Percentiles rank a stretch among this genome's conserved stretches.
These are phyloP conservation scores for Mallotus japonicus DNA, from an alignment of 441 rosid species.

Conservation along the genomic window DNA sequence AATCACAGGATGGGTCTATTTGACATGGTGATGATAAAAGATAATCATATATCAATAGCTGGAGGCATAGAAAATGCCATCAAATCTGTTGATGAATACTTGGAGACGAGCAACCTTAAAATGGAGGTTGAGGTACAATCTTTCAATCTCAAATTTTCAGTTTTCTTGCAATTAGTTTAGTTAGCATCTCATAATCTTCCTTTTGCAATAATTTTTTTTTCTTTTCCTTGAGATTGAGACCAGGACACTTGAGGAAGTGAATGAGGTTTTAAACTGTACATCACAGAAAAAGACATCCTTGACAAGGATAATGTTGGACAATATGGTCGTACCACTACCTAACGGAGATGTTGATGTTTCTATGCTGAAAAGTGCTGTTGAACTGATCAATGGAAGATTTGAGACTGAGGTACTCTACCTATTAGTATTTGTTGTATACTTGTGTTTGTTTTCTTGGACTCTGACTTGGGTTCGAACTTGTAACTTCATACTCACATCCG, in stretches of 20 bases:
- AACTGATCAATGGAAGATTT: constrained; percentile 60
- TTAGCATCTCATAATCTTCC: background rate
- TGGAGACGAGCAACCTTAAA: constrained; percentile 57
- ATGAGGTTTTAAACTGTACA: constrained; percentile 60
- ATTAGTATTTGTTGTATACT: background rate
- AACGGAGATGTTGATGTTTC: constrained; percentile 81
- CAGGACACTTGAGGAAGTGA: constrained; percentile 76
- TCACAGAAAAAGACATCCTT: constrained; percentile 51
- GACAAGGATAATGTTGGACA: constrained; percentile 89
- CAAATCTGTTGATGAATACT: constrained; percentile 65
- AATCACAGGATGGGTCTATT: constrained; percentile 95
- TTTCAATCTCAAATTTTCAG: background rate
- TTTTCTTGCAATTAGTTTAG: constrained; percentile 1
- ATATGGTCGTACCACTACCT: constrained; percentile 86
- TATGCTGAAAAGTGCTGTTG: constrained; percentile 79
- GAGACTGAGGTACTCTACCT: constrained; percentile 70
- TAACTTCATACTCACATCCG: no score
- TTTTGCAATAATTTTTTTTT: background rate
- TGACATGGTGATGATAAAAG: constrained; percentile 96
- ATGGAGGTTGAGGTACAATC: constrained; percentile 84
- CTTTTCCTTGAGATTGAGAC: constrained; percentile 69
- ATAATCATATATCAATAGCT: constrained; percentile 93
- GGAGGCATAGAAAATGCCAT: constrained; percentile 76
- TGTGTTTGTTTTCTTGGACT: background rate
- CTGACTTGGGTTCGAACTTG: no score